Conservation (phyloP, 1,284 basidiomycete genomes). For the Agroathelia rolfsii region DNA sequence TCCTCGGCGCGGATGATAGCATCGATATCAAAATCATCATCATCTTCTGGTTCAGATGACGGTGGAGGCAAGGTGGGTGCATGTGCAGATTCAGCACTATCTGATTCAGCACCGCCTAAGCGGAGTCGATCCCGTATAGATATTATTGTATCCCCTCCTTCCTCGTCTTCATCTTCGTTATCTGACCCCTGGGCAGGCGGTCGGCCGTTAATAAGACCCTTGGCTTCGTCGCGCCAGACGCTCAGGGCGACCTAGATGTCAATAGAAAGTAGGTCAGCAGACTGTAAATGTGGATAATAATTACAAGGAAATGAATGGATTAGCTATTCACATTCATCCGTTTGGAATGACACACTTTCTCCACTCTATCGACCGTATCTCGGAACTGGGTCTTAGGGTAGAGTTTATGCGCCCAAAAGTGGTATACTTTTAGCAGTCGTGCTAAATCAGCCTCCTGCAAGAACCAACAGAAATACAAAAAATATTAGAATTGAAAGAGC, state of each 20-base stretch:
- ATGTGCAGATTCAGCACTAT: constrained; percentile 24
- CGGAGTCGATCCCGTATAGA: constrained; percentile 34
- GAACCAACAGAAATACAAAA: neutral
- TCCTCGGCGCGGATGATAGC: constrained; percentile 40
- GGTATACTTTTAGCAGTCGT: constrained; percentile 72
- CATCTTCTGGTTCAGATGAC: constrained; percentile 30
- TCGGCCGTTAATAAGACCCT: constrained; percentile 35
- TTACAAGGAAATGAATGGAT: constrained; percentile 6
- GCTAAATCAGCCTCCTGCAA: constrained; percentile 65
- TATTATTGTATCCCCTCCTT: constrained; percentile 22
- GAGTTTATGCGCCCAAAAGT: constrained; percentile 87
- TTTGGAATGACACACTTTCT: constrained; percentile 76
- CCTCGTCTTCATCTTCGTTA: constrained; percentile 15
- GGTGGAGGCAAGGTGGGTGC: constrained; percentile 33
- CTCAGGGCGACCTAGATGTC: constrained; percentile 53
- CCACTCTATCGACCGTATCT: constrained; percentile 74
- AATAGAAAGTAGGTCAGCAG: constrained; percentile 2
- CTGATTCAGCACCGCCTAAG: constrained; percentile 17
- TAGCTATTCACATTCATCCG: constrained; percentile 80
- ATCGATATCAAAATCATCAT: constrained; percentile 47
- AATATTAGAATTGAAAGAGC: constrained; percentile 5
- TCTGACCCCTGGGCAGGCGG: constrained; percentile 24
- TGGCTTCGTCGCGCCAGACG: constrained; percentile 67
- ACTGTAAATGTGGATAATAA: constrained; percentile 5
- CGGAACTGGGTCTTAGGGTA: constrained; percentile 80